These are phyloP conservation scores for Scenedesmus sp. DNA, from an alignment of 163 green algal species.

Conservation along the genomic window DNA sequence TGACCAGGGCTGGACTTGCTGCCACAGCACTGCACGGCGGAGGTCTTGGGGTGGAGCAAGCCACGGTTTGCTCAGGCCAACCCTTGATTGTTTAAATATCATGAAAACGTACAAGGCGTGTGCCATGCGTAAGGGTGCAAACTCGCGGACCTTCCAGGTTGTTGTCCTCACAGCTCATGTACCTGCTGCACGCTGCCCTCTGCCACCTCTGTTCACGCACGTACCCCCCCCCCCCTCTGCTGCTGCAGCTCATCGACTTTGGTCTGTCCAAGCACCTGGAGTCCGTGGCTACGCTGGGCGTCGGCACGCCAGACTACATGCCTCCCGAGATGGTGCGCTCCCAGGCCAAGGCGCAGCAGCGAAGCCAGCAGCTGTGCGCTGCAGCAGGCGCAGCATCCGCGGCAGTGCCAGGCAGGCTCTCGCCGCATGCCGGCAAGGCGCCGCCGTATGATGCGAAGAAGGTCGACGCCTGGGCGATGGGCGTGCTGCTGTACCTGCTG, in stretches of 20 bases:
- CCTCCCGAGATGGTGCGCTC: slow-evolving; percentile 37
- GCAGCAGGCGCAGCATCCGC: slow-evolving; percentile 1
- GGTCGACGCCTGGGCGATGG: slow-evolving; percentile 81
- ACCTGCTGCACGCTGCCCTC: no score
- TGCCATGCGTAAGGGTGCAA: no score
- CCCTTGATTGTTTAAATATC: no score
- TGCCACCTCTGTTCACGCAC: neutral
- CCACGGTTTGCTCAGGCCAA: no score
- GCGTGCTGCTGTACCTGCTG: slow-evolving; percentile 84
- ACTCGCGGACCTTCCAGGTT: no score
- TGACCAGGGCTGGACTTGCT: neutral
- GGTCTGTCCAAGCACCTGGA: slow-evolving; percentile 84
- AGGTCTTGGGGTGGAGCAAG: no score
- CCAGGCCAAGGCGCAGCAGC: slow-evolving; percentile 40
- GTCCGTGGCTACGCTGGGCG: slow-evolving; percentile 81
- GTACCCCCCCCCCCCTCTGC: neutral
- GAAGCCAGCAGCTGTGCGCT: neutral
- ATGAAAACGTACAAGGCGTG: no score
- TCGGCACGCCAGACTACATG: slow-evolving; percentile 90
- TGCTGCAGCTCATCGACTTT: neutral
- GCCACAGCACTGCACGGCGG: neutral
- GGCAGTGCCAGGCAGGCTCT: neutral
- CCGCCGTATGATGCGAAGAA: slow-evolving; percentile 71
- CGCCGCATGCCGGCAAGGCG: slow-evolving; percentile 1
- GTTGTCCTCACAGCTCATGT: no score